A percentile compares a stretch with the other conserved stretches of the same genome.
phyloP scores from a whole-genome alignment of 768 basidiomycete species.

The Lyophyllum decastes region DNA sequence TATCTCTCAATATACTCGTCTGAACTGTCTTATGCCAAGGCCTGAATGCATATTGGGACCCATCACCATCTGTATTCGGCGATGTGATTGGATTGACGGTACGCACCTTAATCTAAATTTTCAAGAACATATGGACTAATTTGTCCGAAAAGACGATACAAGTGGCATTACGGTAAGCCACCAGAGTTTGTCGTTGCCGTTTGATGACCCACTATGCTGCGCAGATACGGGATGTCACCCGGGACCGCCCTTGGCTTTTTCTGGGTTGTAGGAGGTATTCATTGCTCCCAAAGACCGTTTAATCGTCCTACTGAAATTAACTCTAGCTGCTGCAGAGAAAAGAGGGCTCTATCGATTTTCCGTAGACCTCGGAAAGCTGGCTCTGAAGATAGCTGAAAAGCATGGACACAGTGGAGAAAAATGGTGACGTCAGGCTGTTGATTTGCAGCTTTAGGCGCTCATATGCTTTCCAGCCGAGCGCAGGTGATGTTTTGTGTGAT shows the following conservation, averaged over 20 bases:
- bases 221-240: conserved; percentile 66
- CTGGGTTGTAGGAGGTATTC: conserved; percentile 63
- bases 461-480: conserved; percentile 47
- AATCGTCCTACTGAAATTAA: conserved; percentile 2
- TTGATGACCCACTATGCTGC: neutral
- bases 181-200: neutral
- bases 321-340: conserved; percentile 57
- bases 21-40: conserved; percentile 33
- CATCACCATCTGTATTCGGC: conserved; percentile 51
- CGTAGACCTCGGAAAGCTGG: conserved; percentile 65
- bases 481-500: conserved; percentile 61
- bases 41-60: conserved; percentile 73
- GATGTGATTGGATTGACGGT: conserved; percentile 72
- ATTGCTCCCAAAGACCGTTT: neutral
- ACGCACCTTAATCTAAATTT: conserved; percentile 19
- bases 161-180: conserved; percentile 56
- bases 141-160: conserved; percentile 54
- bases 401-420: conserved; percentile 67
- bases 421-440: conserved; percentile 42
- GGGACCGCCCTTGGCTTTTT: conserved; percentile 74
- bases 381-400: conserved; percentile 64
- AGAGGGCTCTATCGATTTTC: conserved; percentile 69
- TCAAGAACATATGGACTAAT: neutral
- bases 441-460: conserved; percentile 4
- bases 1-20: neutral